phyloP scores from a whole-genome alignment of 352 stramenopile species.

The Phytophthora rubi region DNA sequence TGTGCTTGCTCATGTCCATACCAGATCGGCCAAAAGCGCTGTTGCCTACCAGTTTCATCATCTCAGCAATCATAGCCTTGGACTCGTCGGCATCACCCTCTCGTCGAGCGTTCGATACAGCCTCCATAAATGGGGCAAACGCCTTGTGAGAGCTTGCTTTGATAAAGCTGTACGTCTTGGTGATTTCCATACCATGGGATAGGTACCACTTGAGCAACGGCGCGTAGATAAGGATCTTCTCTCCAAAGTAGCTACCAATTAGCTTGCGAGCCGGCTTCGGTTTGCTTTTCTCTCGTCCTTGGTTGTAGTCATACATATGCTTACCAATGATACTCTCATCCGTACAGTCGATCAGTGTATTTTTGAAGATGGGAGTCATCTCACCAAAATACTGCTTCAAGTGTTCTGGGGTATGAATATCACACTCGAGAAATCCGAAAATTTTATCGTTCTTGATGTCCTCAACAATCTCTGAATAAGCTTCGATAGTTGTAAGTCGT shows the following conservation, averaged over 20 bases:
- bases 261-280: slow-evolving; percentile 31
- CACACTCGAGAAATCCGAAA: background rate
- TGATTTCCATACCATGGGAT: slow-evolving; percentile 33
- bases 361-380: slow-evolving; percentile 37
- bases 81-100: slow-evolving; percentile 32
- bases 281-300: background rate
- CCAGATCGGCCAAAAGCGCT: background rate
- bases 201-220: slow-evolving; percentile 48
- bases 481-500: slow-evolving; percentile 3
- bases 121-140: slow-evolving; percentile 29
- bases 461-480: background rate
- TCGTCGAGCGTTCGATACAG: slow-evolving; percentile 33
- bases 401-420: background rate
- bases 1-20: background rate
- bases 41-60: background rate
- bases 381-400: background rate
- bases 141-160: slow-evolving; percentile 20
- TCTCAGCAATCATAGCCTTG: slow-evolving; percentile 23
- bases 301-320: background rate
- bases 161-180: slow-evolving; percentile 35
- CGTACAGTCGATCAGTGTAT: background rate
- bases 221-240: slow-evolving; percentile 41
- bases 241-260: slow-evolving; percentile 42
- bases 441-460: slow-evolving; percentile 23
- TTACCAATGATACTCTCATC: slow-evolving; percentile 1